A percentile compares a stretch with the other conserved stretches of the same genome.
phyloP scores from a whole-genome alignment of 176 grass and related monocot genomes.

The Alloteropsis semialata region DNA sequence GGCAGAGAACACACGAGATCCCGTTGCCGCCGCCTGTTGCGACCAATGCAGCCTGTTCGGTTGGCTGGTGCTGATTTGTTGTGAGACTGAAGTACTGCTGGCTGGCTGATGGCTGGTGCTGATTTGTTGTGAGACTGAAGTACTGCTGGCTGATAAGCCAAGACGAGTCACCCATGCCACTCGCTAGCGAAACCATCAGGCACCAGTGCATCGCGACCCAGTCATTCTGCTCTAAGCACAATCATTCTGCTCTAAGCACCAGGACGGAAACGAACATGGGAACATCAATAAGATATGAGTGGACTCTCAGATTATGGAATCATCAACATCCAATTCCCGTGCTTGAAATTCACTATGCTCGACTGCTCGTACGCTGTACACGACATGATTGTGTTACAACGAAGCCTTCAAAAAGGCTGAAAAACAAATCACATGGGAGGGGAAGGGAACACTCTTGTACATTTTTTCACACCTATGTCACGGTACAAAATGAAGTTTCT shows the following conservation, averaged over 20 bases:
- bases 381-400: conserved; percentile 21
- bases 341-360: conserved; percentile 19
- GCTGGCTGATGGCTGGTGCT: too few species aligned
- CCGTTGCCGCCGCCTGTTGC: too few species aligned
- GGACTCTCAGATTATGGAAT: neutral
- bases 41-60: too few species aligned
- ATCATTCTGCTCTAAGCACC: too few species aligned
- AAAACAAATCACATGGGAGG: conserved; percentile 27
- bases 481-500: conserved; percentile 19
- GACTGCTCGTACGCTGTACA: conserved; percentile 53
- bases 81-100: too few species aligned
- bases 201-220: too few species aligned
- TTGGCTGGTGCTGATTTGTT: too few species aligned
- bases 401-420: conserved; percentile 23
- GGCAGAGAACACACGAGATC: neutral
- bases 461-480: conserved; percentile 24
- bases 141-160: too few species aligned
- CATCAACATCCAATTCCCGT: neutral
- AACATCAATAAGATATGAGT: neutral
- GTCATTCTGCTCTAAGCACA: too few species aligned
- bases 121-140: too few species aligned
- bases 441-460: conserved; percentile 18
- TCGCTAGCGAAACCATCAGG: too few species aligned
- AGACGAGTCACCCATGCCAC: too few species aligned
- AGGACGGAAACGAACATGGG: neutral